These are phyloP conservation scores for Candida sonorensis DNA, from an alignment of 805 yeast genomes.

Conservation along the genomic window DNA sequence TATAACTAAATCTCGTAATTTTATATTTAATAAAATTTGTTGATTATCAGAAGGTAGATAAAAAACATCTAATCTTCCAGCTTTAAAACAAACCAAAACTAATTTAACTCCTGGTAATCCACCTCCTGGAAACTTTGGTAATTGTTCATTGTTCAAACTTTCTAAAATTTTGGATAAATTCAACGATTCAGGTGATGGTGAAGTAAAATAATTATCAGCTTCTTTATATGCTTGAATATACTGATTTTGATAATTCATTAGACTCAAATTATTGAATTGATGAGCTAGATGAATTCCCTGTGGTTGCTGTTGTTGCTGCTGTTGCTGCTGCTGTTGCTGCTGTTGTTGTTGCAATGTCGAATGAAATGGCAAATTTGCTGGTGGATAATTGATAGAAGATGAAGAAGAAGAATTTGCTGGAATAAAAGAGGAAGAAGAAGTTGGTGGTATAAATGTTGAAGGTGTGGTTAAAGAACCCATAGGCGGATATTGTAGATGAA, in stretches of 20 bases:
- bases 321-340: constrained; percentile 3
- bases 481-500: not conserved
- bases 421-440: constrained; percentile 6
- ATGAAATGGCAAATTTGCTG: constrained; percentile 2
- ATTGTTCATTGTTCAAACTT: constrained; percentile 14
- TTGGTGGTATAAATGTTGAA: constrained; percentile 6
- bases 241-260: constrained; percentile 18
- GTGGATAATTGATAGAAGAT: too few species aligned
- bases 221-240: constrained; percentile 19
- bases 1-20: constrained; percentile 62
- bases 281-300: constrained; percentile 5
- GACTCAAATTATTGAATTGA: constrained; percentile 11
- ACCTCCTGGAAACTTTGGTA: constrained; percentile 28
- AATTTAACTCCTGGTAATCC: constrained; percentile 32
- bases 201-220: constrained; percentile 22
- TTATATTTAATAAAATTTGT: constrained; percentile 24
- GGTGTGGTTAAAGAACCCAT: constrained; percentile 2
- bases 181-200: constrained; percentile 19
- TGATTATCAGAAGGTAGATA: constrained; percentile 39
- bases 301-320: constrained; percentile 4
- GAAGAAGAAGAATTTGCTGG: too few species aligned
- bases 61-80: constrained; percentile 74
- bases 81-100: constrained; percentile 68
- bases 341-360: constrained; percentile 2
- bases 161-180: constrained; percentile 19